These are phyloP conservation scores for Hamigera avellanea DNA, from an alignment of 495 filamentous ascomycete genomes.

Conservation along the genomic window DNA sequence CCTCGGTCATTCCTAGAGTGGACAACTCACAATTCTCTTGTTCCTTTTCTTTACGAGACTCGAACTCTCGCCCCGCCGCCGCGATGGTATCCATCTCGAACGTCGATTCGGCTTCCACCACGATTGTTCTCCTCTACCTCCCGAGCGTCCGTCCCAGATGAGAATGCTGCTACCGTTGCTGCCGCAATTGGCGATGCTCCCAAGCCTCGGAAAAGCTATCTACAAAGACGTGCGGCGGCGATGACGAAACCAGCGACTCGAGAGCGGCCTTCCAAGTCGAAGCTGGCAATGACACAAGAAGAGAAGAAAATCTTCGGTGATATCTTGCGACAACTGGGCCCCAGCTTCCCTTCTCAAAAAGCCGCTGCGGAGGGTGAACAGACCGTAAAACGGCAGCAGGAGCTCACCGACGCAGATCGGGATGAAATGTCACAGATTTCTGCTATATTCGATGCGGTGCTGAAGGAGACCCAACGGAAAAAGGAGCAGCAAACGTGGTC, in stretches of 20 bases:
- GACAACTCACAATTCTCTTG: slow-evolving; percentile 16
- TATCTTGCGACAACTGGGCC: slow-evolving; percentile 14
- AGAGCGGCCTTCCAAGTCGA: neutral
- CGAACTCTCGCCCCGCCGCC: slow-evolving; percentile 34
- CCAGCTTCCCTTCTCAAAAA: neutral
- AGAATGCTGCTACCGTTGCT: too few species aligned
- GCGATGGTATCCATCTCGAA: slow-evolving; percentile 6
- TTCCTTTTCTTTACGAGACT: slow-evolving; percentile 66
- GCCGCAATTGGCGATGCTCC: neutral
- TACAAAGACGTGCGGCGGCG: slow-evolving; percentile 15
- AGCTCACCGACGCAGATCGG: slow-evolving; percentile 1
- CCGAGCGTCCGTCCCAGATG: too few species aligned
- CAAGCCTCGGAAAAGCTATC: slow-evolving; percentile 8
- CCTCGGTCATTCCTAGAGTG: slow-evolving; percentile 11
- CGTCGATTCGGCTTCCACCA: neutral
- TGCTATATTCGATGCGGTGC: slow-evolving; percentile 16
- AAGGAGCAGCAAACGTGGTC: neutral
- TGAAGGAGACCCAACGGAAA: slow-evolving; percentile 12
- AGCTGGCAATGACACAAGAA: slow-evolving; percentile 11
- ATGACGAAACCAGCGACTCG: neutral
- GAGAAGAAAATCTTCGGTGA: slow-evolving; percentile 19
- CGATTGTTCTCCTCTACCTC: too few species aligned
- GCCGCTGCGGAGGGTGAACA: neutral
- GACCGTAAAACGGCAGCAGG: too few species aligned
- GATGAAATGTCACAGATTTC: slow-evolving; percentile 17